Percentiles rank a stretch among this genome's conserved stretches.
These are phyloP conservation scores for Phytophthora europaea DNA, from an alignment of 352 stramenopile species.

Conservation along the genomic window DNA sequence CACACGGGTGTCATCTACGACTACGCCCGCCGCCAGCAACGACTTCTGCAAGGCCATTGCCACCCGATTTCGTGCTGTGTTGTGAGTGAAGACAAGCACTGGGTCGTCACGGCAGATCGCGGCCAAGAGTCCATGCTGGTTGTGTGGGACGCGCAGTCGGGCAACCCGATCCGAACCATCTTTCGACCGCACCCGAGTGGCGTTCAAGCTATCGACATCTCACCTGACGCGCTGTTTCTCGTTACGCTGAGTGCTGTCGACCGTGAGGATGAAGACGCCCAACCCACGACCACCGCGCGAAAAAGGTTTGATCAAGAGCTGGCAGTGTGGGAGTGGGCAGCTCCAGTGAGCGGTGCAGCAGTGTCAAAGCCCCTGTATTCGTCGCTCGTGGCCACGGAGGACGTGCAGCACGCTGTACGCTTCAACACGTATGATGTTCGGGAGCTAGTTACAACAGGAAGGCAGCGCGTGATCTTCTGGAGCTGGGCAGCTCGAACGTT, in stretches of 20 bases:
- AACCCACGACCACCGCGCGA: slow-evolving; percentile 13
- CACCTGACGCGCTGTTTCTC: slow-evolving; percentile 89
- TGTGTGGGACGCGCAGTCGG: slow-evolving; percentile 89
- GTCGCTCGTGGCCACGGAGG: slow-evolving; percentile 77
- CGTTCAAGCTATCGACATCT: slow-evolving; percentile 91
- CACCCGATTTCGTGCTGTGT: slow-evolving; percentile 92
- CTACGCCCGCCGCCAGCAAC: slow-evolving; percentile 87
- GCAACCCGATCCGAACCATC: slow-evolving; percentile 93
- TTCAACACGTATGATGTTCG: slow-evolving; percentile 93
- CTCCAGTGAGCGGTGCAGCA: slow-evolving; percentile 36
- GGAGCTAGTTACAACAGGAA: slow-evolving; percentile 91
- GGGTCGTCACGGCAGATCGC: slow-evolving; percentile 92
- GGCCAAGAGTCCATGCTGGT: slow-evolving; percentile 93
- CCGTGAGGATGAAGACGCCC: slow-evolving; percentile 13
- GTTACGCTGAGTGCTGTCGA: slow-evolving; percentile 81
- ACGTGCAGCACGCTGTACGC: slow-evolving; percentile 80
- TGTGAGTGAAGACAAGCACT: slow-evolving; percentile 94
- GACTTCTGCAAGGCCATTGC: slow-evolving; percentile 92
- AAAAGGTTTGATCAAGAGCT: slow-evolving; percentile 80
- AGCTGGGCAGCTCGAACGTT: slow-evolving; percentile 86
- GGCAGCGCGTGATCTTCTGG: slow-evolving; percentile 92
- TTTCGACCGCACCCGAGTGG: slow-evolving; percentile 86
- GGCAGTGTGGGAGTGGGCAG: slow-evolving; percentile 91
- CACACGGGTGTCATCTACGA: slow-evolving; percentile 96
- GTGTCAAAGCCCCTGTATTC: slow-evolving; percentile 61